Conservation (phyloP, 176 grass and related monocot genomes). For the Bromus sterilis region DNA sequence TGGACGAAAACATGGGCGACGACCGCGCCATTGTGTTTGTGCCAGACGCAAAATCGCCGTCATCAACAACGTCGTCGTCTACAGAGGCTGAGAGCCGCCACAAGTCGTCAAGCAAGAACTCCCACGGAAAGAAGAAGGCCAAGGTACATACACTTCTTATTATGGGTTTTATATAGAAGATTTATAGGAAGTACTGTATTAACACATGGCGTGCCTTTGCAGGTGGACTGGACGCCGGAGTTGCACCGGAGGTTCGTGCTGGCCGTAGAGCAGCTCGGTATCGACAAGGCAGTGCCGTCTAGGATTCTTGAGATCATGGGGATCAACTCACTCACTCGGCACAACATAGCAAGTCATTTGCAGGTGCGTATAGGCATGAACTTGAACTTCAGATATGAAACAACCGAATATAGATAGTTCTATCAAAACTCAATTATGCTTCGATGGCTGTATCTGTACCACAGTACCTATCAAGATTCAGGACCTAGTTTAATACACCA, state of each 20-base stretch:
- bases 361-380: constrained; percentile 33
- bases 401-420: background rate
- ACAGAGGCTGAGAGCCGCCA: constrained; percentile 30
- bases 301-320: constrained; percentile 98
- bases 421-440: background rate
- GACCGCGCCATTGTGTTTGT: background rate
- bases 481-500: background rate
- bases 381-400: background rate
- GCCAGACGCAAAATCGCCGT: constrained; percentile 38
- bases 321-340: constrained; percentile 74
- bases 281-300: constrained; percentile 86
- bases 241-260: constrained; percentile 89
- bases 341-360: constrained; percentile 93
- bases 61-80: constrained; percentile 25
- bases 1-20: background rate
- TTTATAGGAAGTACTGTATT: too few relatives aligned
- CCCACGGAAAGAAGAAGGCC: constrained; percentile 77
- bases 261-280: constrained; percentile 82
- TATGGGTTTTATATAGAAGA: background rate
- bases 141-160: constrained; percentile 44
- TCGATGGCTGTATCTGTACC: background rate
- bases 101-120: constrained; percentile 42
- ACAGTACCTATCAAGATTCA: background rate
- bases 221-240: constrained; percentile 98
- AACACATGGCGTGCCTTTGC: background rate